Evolutionary conservation across 2,329 filamentous ascomycete genomes (phyloP).

Genomic region (Pyrenochaeta sp.): DNA sequence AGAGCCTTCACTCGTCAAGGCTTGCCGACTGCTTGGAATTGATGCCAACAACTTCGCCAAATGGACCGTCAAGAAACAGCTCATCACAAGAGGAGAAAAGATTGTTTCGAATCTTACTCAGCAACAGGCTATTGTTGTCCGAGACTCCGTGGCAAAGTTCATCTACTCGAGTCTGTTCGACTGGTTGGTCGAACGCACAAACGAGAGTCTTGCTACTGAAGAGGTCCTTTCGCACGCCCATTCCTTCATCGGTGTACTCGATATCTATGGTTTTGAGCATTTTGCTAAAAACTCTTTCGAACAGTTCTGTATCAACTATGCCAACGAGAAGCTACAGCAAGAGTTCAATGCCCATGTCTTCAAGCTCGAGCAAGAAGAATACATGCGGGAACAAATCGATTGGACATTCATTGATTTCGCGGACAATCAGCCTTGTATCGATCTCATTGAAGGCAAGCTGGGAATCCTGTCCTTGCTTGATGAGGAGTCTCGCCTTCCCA

Average conservation of each 20-base stretch:
- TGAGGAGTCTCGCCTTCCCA: constrained; percentile 94
- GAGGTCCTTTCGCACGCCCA: constrained; percentile 81
- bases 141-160: constrained; percentile 97
- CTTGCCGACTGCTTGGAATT: constrained; percentile 86
- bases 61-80: constrained; percentile 99
- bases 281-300: constrained; percentile 99
- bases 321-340: constrained; percentile 98
- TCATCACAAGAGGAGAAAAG: constrained; percentile 95
- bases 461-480: constrained; percentile 91
- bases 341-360: constrained; percentile 99
- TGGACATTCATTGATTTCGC: constrained; percentile 99
- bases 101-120: constrained; percentile 95
- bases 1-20: constrained; percentile 82
- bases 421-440: constrained; percentile 98
- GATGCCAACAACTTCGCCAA: constrained; percentile 86
- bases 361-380: constrained; percentile 98
- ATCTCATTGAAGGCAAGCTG: constrained; percentile 95
- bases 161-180: constrained; percentile 98
- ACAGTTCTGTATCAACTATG: constrained; percentile 99
- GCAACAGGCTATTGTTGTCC: constrained; percentile 90
- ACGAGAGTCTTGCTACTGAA: constrained; percentile 86
- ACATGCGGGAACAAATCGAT: constrained; percentile 93
- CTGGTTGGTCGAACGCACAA: constrained; percentile 98
- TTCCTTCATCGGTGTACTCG: constrained; percentile 95
- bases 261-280: constrained; percentile 99